Conservation (phyloP, 768 basidiomycete species). For the Dendrothele bispora region DNA sequence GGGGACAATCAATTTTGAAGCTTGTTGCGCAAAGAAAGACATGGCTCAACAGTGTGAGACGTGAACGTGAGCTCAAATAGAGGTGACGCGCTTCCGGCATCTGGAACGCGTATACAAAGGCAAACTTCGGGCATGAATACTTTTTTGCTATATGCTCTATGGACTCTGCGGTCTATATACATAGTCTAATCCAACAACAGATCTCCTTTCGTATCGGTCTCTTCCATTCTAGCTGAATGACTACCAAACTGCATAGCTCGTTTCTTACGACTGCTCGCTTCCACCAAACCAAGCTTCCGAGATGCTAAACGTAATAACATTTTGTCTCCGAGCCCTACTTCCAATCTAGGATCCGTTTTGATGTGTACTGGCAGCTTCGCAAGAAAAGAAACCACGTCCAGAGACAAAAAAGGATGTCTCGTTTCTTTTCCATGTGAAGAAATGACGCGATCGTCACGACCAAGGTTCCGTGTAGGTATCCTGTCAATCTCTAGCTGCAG, state of each 20-base stretch:
- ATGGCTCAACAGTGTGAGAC: too few species aligned
- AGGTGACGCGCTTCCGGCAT: too few species aligned
- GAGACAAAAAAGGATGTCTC: slow-evolving; percentile 86
- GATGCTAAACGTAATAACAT: slow-evolving; percentile 75
- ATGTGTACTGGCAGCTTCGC: slow-evolving; percentile 76
- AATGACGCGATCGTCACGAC: slow-evolving; percentile 91
- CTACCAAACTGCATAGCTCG: slow-evolving; percentile 97
- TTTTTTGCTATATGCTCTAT: too few species aligned
- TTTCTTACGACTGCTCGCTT: slow-evolving; percentile 80
- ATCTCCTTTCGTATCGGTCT: slow-evolving; percentile 62
- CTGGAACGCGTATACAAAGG: too few species aligned
- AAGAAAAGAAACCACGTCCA: slow-evolving; percentile 75
- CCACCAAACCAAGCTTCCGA: slow-evolving; percentile 68
- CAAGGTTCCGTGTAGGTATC: slow-evolving; percentile 86
- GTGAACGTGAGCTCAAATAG: too few species aligned
- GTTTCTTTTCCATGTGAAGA: slow-evolving; percentile 92
- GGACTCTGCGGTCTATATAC: slow-evolving; percentile 6
- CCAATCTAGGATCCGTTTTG: slow-evolving; percentile 78
- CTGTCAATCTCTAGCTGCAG: slow-evolving; percentile 88
- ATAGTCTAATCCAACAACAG: slow-evolving; percentile 26
- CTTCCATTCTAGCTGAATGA: slow-evolving; percentile 84
- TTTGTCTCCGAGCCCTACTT: slow-evolving; percentile 88
- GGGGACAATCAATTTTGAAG: slow-evolving; percentile 45
- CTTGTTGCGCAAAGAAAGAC: slow-evolving; percentile 7
- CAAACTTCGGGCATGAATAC: too few species aligned